Evolutionary conservation across 1,284 basidiomycete genomes (phyloP), one percentile per base, ranked within the genome.

Genomic region (Cutaneotrichosporon arboriforme): DNA sequence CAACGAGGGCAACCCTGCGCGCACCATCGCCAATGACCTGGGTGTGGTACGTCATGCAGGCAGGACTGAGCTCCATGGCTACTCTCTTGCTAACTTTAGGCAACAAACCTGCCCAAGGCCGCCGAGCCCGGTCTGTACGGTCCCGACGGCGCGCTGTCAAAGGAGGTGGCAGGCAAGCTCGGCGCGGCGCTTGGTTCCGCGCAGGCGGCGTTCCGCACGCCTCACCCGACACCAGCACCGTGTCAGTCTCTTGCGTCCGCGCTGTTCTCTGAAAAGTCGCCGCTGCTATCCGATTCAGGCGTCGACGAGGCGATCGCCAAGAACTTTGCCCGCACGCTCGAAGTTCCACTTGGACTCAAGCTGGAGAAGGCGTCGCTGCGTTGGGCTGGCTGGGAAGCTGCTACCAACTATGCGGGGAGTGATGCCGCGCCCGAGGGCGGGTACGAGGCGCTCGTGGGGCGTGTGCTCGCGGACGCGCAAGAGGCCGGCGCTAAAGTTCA

Each of bases 341-440:
- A 80, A 52, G 70, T 79, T 15, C 76, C 77, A 0, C 66, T 79
- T 0, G 79, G 79, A 2, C 66, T 77, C 42, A 69, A 70, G 53
- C 69, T 79, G 8, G 77, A 79, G 55, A 59, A 72, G 4, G 70
- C 70, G 12, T 67, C 66, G 1, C 62, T 76, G 8, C 63, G 64
- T 36, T 78, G 71, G 72, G 62, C 67, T 15, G 74, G 74, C 8
- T 75, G 70, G 66, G 76, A 77, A 55, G 68, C 65, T 20, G 68
- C 69, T 33, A 62, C 70, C 7, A 70, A 66, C 14, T 79, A 73
- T 51, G 71, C 69, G 17, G 79, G 79, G 0, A 78, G 78, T 3
- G 79, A 81, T 59, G 77, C 73, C 2, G 76, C 76, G 5, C 79
- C 79, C 10, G 70, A 72, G 41, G 78, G 77, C 5, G 79, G 79